Percentiles rank a stretch among this genome's conserved stretches.
Evolutionary conservation across 805 yeast genomes (phyloP).

Genomic region (Pichia paraexigua): DNA sequence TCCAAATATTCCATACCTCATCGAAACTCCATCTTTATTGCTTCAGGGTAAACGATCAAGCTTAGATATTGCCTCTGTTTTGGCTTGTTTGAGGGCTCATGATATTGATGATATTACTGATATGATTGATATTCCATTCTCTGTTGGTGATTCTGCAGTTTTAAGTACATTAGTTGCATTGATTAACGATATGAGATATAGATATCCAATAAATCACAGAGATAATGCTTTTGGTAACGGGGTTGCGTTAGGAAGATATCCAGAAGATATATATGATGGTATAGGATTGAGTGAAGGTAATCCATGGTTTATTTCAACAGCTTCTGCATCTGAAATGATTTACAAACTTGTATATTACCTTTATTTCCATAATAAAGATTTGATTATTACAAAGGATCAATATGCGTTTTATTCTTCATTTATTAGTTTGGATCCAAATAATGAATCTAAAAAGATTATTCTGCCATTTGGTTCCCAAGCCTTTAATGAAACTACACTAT

Average conservation of each 20-base stretch:
- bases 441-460: constrained; percentile 10
- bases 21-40: constrained; percentile 55
- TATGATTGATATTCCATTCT: constrained; percentile 47
- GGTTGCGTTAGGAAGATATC: constrained; percentile 82
- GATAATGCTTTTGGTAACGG: constrained; percentile 35
- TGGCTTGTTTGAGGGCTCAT: constrained; percentile 41
- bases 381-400: constrained; percentile 28
- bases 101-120: constrained; percentile 30
- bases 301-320: constrained; percentile 86
- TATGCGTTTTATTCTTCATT: constrained; percentile 17
- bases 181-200: constrained; percentile 56
- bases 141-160: constrained; percentile 48
- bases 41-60: constrained; percentile 48
- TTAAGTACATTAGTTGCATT: constrained; percentile 57
- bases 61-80: constrained; percentile 67
- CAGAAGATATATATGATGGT: constrained; percentile 87
- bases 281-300: constrained; percentile 66
- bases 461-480: constrained; percentile 34
- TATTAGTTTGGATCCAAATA: constrained; percentile 17
- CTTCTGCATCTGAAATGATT: constrained; percentile 57
- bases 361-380: constrained; percentile 32
- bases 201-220: constrained; percentile 70
- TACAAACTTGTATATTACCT: constrained; percentile 46
- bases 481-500: constrained; percentile 37
- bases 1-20: constrained; percentile 41